phyloP scores from a whole-genome alignment of 768 basidiomycete genomes.

The Naganishia onofrii region DNA sequence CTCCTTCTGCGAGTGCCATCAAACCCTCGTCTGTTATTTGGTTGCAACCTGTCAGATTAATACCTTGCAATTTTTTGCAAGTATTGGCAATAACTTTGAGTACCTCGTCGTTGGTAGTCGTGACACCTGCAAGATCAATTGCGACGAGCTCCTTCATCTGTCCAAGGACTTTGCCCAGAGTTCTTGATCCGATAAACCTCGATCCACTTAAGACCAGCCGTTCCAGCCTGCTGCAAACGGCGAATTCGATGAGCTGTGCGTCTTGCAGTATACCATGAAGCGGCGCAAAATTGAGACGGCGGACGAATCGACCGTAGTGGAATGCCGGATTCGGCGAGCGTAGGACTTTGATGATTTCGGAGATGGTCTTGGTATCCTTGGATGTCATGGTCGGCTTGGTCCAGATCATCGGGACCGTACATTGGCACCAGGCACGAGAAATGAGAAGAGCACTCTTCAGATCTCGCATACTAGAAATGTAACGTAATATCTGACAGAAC shows the following conservation, averaged over 20 bases:
- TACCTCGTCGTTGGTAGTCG: slow-evolving; percentile 67
- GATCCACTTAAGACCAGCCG: slow-evolving; percentile 84
- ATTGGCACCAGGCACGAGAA: slow-evolving; percentile 90
- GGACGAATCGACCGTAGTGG: slow-evolving; percentile 80
- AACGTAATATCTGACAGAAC: slow-evolving; percentile 64
- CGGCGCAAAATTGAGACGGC: slow-evolving; percentile 81
- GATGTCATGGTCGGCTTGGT: slow-evolving; percentile 77
- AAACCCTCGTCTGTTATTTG: slow-evolving; percentile 75
- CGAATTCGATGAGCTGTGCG: slow-evolving; percentile 68
- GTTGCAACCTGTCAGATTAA: slow-evolving; percentile 83
- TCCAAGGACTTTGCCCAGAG: slow-evolving; percentile 65
- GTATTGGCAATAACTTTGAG: slow-evolving; percentile 67
- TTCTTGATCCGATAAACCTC: slow-evolving; percentile 63
- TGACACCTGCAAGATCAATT: slow-evolving; percentile 75
- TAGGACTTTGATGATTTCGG: slow-evolving; percentile 6
- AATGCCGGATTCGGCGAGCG: slow-evolving; percentile 65
- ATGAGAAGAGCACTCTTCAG: slow-evolving; percentile 74
- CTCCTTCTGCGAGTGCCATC: slow-evolving; percentile 68
- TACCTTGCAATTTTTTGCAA: slow-evolving; percentile 78
- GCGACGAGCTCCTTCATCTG: slow-evolving; percentile 75
- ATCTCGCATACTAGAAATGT: slow-evolving; percentile 71
- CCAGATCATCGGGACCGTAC: slow-evolving; percentile 92
- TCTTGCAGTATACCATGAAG: slow-evolving; percentile 70
- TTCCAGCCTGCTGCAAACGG: slow-evolving; percentile 75
- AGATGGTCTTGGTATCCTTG: slow-evolving; percentile 50